These are phyloP conservation scores for Saccharomycopsis schoenii DNA, from an alignment of 805 yeast genomes.

Conservation along the genomic window DNA sequence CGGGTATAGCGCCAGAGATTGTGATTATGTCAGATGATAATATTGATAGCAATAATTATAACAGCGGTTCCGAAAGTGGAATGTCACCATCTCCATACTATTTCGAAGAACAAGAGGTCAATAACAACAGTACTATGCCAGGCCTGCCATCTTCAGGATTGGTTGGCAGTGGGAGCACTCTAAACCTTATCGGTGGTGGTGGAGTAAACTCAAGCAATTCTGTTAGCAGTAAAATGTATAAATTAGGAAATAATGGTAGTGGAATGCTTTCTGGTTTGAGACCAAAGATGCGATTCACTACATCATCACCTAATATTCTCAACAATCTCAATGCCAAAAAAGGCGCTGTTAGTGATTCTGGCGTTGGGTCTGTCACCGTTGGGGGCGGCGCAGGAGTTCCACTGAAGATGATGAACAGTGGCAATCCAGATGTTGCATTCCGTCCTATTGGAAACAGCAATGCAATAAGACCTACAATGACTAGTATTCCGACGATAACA, in stretches of 20 bases:
- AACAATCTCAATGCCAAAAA: neutral
- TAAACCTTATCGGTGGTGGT: neutral
- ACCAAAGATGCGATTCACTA: neutral
- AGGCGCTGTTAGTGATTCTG: neutral
- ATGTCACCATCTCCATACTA: neutral
- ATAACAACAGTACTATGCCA: neutral
- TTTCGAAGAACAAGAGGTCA: neutral
- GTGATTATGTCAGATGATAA: neutral
- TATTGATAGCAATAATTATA: neutral
- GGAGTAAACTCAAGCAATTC: neutral
- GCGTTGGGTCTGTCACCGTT: neutral
- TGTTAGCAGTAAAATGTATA: neutral
- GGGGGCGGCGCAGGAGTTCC: neutral
- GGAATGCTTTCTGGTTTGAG: neutral
- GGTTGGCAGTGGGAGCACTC: neutral
- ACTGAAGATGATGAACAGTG: neutral
- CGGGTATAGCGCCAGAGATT: conserved; percentile 10
- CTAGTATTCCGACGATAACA: neutral
- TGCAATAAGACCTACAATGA: neutral
- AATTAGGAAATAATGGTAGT: neutral
- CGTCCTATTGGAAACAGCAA: neutral
- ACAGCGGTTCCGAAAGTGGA: neutral
- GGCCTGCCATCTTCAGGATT: neutral
- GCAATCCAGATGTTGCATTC: neutral
- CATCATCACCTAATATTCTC: neutral